Percentiles rank a stretch among this genome's conserved stretches.
Conservation (phyloP, 75 land plant genomes). For the Cupressus sempervirens region DNA sequence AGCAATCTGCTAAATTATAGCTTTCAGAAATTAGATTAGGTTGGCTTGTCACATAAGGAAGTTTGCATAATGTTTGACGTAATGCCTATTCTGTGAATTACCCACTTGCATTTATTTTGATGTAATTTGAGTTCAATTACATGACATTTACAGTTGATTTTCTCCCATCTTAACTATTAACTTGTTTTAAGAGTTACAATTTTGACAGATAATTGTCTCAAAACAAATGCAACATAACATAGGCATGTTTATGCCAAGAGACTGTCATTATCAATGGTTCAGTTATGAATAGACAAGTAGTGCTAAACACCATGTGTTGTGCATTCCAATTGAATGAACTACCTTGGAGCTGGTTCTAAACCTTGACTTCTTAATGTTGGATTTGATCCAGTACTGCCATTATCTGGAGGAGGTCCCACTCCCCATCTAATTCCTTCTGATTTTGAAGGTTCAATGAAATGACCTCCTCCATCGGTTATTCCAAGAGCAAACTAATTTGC, state of each 20-base stretch:
- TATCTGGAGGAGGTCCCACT: background rate
- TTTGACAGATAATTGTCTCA: constrained; percentile 5
- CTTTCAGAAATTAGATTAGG: no score
- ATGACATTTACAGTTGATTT: background rate
- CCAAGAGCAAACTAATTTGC: constrained; percentile 74
- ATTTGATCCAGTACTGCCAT: constrained; percentile 9
- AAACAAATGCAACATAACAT: background rate
- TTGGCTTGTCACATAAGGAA: no score
- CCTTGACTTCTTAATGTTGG: constrained; percentile 11
- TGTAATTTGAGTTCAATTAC: no score
- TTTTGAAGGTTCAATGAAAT: constrained; percentile 54
- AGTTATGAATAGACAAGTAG: background rate
- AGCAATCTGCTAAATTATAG: no score
- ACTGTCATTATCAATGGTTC: background rate
- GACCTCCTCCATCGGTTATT: constrained; percentile 67
- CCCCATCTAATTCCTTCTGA: constrained; percentile 10
- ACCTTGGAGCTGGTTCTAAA: background rate
- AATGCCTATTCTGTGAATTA: no score
- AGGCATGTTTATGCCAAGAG: constrained; percentile 12
- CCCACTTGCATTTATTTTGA: no score
- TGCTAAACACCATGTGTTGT: background rate
- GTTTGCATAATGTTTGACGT: no score
- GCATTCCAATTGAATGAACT: background rate
- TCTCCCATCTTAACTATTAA: constrained; percentile 1
- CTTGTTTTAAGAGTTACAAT: background rate